A percentile compares a stretch with the other conserved stretches of the same genome.
Evolutionary conservation across 768 basidiomycete species (phyloP).

Genomic region (Tricholoma saponaceum): DNA sequence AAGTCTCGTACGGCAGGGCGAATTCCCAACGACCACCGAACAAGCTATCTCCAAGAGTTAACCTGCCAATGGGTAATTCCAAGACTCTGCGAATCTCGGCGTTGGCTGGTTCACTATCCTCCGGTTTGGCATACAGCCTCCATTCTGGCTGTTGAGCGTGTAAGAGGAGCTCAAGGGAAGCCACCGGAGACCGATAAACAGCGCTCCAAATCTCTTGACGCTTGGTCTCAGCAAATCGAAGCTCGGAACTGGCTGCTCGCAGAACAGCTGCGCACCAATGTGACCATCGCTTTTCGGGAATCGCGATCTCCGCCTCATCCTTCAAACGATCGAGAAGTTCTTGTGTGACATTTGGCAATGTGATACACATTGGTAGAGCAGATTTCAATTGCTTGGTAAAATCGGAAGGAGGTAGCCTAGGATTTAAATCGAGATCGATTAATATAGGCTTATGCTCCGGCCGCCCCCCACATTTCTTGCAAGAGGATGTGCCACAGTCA

Average conservation of each 20-base stretch:
- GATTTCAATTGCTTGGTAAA: slow-evolving; percentile 80
- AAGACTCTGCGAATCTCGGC: slow-evolving; percentile 74
- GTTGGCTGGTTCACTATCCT: slow-evolving; percentile 66
- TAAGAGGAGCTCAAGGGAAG: slow-evolving; percentile 70
- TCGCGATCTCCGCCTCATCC: slow-evolving; percentile 30
- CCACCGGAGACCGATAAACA: slow-evolving; percentile 68
- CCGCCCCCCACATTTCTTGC: slow-evolving; percentile 83
- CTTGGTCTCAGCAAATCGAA: slow-evolving; percentile 82
- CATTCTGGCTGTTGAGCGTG: slow-evolving; percentile 80
- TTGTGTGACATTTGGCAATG: slow-evolving; percentile 46
- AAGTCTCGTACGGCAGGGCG: slow-evolving; percentile 58
- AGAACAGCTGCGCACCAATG: slow-evolving; percentile 68
- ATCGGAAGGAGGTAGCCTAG: slow-evolving; percentile 65
- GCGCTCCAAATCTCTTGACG: slow-evolving; percentile 88
- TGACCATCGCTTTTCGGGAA: slow-evolving; percentile 58
- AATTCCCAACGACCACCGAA: slow-evolving; percentile 77
- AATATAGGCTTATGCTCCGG: slow-evolving; percentile 77
- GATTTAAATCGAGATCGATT: slow-evolving; percentile 46
- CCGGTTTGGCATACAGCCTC: slow-evolving; percentile 75
- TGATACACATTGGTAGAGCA: slow-evolving; percentile 82
- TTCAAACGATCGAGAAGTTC: slow-evolving; percentile 51
- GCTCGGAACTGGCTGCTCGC: slow-evolving; percentile 53
- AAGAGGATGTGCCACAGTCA: slow-evolving; percentile 78
- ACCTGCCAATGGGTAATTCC: slow-evolving; percentile 72
- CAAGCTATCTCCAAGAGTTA: slow-evolving; percentile 52